A percentile compares a stretch with the other conserved stretches of the same genome.
phyloP scores from a whole-genome alignment of 2,329 filamentous ascomycete species.

The Curvularia sp. region DNA sequence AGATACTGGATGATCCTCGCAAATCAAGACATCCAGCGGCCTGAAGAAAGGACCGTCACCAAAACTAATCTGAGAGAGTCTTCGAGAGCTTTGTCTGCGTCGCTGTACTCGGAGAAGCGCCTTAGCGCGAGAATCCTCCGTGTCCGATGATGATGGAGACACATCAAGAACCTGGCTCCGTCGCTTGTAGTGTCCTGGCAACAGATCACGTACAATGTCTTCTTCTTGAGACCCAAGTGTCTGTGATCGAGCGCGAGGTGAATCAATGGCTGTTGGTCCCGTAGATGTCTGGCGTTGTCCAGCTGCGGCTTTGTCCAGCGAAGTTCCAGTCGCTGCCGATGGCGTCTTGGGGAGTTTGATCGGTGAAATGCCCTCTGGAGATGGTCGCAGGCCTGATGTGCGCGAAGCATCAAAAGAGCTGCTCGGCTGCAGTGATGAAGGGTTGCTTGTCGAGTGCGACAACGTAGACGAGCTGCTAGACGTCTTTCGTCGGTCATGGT shows the following conservation, averaged over 20 bases:
- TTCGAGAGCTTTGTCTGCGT: conserved; percentile 91
- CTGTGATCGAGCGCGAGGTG: conserved; percentile 77
- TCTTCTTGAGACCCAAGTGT: conserved; percentile 95
- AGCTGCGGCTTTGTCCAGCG: conserved; percentile 52
- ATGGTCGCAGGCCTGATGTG: conserved; percentile 59
- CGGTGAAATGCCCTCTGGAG: conserved; percentile 63
- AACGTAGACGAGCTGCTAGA: conserved; percentile 87
- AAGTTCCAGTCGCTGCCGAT: conserved; percentile 53
- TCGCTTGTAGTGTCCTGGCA: conserved; percentile 78
- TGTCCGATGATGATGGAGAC: conserved; percentile 96
- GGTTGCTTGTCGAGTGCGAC: conserved; percentile 74
- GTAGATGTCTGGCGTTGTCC: conserved; percentile 46
- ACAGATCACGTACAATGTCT: conserved; percentile 74
- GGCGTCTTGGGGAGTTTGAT: conserved; percentile 57
- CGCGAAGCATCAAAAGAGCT: conserved; percentile 76
- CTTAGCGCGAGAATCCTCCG: conserved; percentile 91
- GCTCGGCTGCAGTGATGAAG: conserved; percentile 70
- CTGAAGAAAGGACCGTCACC: conserved; percentile 86
- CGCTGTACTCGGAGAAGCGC: conserved; percentile 90
- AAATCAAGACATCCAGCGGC: conserved; percentile 91
- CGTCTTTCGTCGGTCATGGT: conserved; percentile 85
- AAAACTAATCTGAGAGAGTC: conserved; percentile 88
- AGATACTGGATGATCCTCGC: conserved; percentile 96
- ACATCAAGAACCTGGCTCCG: conserved; percentile 95
- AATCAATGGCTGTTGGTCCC: conserved; percentile 50